Evolutionary conservation across 2,329 filamentous ascomycete genomes (phyloP).

Genomic region (Cladophialophora bantiana): DNA sequence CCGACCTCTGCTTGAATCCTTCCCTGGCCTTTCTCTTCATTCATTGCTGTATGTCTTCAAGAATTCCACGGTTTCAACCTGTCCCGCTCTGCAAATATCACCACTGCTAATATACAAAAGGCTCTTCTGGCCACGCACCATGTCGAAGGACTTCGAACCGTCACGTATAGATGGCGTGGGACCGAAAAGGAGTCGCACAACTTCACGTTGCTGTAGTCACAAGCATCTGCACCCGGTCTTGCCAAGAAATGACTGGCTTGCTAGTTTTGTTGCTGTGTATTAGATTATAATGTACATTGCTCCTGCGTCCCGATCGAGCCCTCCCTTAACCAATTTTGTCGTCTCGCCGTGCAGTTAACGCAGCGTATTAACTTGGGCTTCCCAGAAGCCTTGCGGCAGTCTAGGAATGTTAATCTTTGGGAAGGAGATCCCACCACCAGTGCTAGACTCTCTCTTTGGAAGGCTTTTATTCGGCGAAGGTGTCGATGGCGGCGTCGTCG

Average conservation of each 20-base stretch:
- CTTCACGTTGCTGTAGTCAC: neutral
- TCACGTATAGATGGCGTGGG: neutral
- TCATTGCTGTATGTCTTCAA: neutral
- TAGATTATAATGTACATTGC: conserved; percentile 9
- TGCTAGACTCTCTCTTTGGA: conserved; percentile 27
- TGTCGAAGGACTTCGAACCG: neutral
- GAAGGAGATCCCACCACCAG: conserved; percentile 33
- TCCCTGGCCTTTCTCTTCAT: neutral
- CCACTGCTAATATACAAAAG: neutral
- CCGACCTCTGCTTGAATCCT: neutral
- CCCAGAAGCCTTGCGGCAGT: conserved; percentile 39
- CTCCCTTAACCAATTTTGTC: neutral
- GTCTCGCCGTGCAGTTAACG: conserved; percentile 19
- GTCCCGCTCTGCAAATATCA: neutral
- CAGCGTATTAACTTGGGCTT: conserved; percentile 37
- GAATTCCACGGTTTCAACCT: neutral
- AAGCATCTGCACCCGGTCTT: neutral
- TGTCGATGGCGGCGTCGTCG: conserved; percentile 32
- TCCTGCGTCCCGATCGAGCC: neutral
- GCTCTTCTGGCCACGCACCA: neutral
- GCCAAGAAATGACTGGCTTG: neutral
- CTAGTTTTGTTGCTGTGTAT: neutral
- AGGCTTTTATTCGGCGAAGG: conserved; percentile 29
- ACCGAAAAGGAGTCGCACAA: neutral
- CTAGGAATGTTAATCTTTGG: conserved; percentile 40